Conservation (phyloP, 129 eudicot species). For the Solidago caesia region DNA sequence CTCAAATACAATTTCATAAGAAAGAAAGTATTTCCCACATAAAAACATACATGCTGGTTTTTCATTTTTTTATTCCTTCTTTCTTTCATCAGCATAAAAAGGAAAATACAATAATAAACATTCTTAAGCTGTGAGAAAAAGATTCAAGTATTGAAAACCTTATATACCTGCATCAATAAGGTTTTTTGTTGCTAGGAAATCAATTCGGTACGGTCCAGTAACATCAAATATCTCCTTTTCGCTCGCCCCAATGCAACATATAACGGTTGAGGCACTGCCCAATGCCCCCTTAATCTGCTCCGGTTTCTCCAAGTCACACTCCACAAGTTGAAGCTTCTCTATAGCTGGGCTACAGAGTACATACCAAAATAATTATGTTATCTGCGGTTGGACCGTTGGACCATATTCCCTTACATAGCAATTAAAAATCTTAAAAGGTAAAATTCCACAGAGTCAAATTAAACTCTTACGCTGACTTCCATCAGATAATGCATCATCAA, state of each 20-base stretch:
- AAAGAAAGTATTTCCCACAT: background rate
- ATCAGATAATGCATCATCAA: slow-evolving; percentile 46
- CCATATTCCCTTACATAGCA: slow-evolving; percentile 7
- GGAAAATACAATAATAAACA: background rate
- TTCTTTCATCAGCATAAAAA: background rate
- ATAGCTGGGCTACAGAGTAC: slow-evolving; percentile 98
- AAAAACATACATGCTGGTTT: background rate
- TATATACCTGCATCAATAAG: slow-evolving; percentile 87
- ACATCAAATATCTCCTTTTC: slow-evolving; percentile 91
- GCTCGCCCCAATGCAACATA: slow-evolving; percentile 98
- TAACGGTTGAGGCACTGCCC: slow-evolving; percentile 69
- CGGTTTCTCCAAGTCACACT: slow-evolving; percentile 82
- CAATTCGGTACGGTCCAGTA: slow-evolving; percentile 92
- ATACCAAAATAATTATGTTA: slow-evolving; percentile 53
- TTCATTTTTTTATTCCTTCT: background rate
- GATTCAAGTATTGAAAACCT: background rate
- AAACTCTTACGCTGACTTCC: slow-evolving; percentile 66
- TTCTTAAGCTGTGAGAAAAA: background rate
- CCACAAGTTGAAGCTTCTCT: slow-evolving; percentile 93
- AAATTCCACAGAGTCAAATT: slow-evolving; percentile 6
- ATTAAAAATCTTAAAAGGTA: background rate
- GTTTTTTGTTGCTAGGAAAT: slow-evolving; percentile 87
- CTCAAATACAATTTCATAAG: no score
- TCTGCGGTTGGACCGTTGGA: slow-evolving; percentile 14
- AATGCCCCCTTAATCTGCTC: slow-evolving; percentile 67